Conservation (phyloP, 805 yeast species). For the Yueomyces sp. region DNA sequence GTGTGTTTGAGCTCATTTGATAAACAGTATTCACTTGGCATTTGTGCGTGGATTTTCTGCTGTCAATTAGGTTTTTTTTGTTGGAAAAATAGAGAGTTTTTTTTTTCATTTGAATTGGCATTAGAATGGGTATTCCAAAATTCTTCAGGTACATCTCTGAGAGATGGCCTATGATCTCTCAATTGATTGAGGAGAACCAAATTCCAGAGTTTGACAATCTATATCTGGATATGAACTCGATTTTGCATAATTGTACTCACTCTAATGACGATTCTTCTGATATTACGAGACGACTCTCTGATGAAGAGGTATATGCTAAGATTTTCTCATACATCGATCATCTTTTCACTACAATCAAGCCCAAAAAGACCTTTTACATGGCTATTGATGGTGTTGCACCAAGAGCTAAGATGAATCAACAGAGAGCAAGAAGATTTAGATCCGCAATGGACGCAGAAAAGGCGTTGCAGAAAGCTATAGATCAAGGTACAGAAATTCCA, state of each 20-base stretch:
- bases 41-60: too few relatives aligned
- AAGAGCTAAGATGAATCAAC: constrained; percentile 96
- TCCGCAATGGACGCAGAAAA: constrained; percentile 88
- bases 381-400: constrained; percentile 99
- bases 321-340: constrained; percentile 92
- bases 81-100: too few relatives aligned
- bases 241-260: constrained; percentile 87
- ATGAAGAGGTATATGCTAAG: constrained; percentile 85
- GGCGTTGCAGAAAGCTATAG: constrained; percentile 57
- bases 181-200: constrained; percentile 64
- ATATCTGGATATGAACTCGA: constrained; percentile 95
- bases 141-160: constrained; percentile 94
- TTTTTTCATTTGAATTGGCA: not conserved
- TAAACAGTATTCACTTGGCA: too few relatives aligned
- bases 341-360: constrained; percentile 74
- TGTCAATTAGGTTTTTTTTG: too few relatives aligned
- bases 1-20: too few relatives aligned
- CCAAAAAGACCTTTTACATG: constrained; percentile 79
- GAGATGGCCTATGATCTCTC: constrained; percentile 96
- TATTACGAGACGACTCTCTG: constrained; percentile 56
- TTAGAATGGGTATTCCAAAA: constrained; percentile 78
- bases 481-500: constrained; percentile 57
- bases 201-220: constrained; percentile 91
- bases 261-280: constrained; percentile 51
- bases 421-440: constrained; percentile 88